Percentiles rank a stretch among this genome's conserved stretches.
Evolutionary conservation across 805 yeast species (phyloP).

Genomic region (Saccharomycopsis olivae): DNA sequence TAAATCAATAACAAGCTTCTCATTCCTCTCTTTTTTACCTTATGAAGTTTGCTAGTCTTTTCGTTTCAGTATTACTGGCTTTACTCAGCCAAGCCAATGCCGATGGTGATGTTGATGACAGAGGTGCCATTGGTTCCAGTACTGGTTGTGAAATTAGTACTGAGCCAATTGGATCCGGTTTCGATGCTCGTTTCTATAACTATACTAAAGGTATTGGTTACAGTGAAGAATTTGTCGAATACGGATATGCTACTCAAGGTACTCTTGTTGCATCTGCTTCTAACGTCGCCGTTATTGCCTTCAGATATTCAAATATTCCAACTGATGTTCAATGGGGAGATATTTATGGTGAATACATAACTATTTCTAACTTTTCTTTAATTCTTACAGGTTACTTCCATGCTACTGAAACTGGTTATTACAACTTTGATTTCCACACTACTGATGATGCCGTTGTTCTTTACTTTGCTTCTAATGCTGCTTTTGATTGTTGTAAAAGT

Average conservation of each 20-base stretch:
- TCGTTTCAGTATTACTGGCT: too few relatives aligned
- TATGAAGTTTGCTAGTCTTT: too few relatives aligned
- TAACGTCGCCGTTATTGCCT: background rate
- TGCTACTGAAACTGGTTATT: conserved; percentile 25
- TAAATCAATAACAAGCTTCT: too few relatives aligned
- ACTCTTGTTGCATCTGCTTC: background rate
- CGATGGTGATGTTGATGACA: conserved; percentile 4
- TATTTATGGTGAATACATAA: conserved; percentile 9
- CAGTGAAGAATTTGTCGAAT: background rate
- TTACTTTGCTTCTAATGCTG: conserved; percentile 24
- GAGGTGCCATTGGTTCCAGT: background rate
- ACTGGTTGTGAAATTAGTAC: conserved; percentile 1
- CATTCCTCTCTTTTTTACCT: too few relatives aligned
- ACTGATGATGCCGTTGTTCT: conserved; percentile 27
- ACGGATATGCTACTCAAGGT: background rate
- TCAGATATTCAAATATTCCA: background rate
- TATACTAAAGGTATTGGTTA: background rate
- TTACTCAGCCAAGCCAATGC: conserved; percentile 1
- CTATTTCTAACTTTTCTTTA: conserved; percentile 21
- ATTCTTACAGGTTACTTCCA: conserved; percentile 21
- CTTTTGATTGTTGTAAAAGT: conserved; percentile 26
- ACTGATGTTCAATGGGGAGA: background rate
- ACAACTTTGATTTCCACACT: conserved; percentile 19
- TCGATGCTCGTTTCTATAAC: conserved; percentile 4
- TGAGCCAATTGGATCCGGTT: background rate